Conservation (phyloP, 2,329 filamentous ascomycete species). For the Calonectria pauciramosa region DNA sequence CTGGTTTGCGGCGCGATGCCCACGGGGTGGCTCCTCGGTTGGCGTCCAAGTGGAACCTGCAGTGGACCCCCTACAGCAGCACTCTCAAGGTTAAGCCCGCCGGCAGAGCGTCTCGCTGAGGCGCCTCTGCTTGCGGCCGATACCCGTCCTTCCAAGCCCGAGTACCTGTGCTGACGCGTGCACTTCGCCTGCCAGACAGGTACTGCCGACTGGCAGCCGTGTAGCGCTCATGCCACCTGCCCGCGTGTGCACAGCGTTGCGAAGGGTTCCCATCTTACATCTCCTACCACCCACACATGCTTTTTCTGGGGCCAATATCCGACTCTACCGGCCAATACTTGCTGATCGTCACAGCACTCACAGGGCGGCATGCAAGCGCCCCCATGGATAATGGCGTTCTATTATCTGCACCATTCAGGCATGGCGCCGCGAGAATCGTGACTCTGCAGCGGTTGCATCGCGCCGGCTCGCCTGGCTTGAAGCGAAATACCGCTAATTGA, state of each 20-base stretch:
- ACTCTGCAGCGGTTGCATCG: constrained; percentile 27
- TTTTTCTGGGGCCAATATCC: constrained; percentile 20
- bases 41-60: constrained; percentile 27
- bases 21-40: constrained; percentile 42
- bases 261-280: constrained; percentile 33
- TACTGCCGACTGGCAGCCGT: constrained; percentile 28
- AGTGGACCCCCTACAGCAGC: constrained; percentile 15
- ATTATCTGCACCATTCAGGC: constrained; percentile 22
- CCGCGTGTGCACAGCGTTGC: constrained; percentile 33
- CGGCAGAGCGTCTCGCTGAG: constrained; percentile 32
- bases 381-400: constrained; percentile 14
- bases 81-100: constrained; percentile 30
- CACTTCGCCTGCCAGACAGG: neutral
- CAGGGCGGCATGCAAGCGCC: constrained; percentile 5
- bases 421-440: constrained; percentile 16
- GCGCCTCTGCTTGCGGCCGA: constrained; percentile 11
- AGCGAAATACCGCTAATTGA: constrained; percentile 39
- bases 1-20: constrained; percentile 45
- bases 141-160: constrained; percentile 24
- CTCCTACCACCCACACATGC: constrained; percentile 16
- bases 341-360: neutral
- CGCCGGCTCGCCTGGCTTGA: constrained; percentile 26
- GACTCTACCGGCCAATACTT: constrained; percentile 1
- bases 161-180: constrained; percentile 23
- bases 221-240: constrained; percentile 32